A percentile compares a stretch with the other conserved stretches of the same genome.
phyloP scores from a whole-genome alignment of 2,329 filamentous ascomycete species.

The Exophiala aquamarina region DNA sequence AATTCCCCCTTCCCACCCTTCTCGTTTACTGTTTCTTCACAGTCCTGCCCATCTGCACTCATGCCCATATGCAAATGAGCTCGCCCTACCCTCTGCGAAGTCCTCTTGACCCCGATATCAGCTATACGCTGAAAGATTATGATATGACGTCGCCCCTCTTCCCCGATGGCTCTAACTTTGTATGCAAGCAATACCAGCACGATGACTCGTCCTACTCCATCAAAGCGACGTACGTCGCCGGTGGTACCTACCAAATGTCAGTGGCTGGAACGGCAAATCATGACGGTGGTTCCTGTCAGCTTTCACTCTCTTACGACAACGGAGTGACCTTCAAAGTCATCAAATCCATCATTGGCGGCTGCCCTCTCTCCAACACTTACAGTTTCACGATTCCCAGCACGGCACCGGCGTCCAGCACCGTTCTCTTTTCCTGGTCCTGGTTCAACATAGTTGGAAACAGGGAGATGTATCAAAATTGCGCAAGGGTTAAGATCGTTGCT shows the following conservation, averaged over 20 bases:
- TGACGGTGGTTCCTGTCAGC: conserved; percentile 73
- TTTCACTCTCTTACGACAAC: conserved; percentile 71
- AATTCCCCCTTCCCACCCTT: conserved; percentile 6
- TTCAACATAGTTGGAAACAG: conserved; percentile 75
- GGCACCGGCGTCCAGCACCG: conserved; percentile 57
- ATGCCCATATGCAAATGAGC: conserved; percentile 56
- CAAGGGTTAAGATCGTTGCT: conserved; percentile 61
- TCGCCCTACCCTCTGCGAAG: conserved; percentile 55
- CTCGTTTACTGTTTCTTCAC: conserved; percentile 13
- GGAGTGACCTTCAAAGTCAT: conserved; percentile 70
- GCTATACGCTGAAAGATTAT: conserved; percentile 60
- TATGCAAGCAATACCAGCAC: conserved; percentile 70
- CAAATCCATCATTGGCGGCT: conserved; percentile 61
- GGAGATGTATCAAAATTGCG: conserved; percentile 88
- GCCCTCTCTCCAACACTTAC: conserved; percentile 54
- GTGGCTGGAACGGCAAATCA: conserved; percentile 64
- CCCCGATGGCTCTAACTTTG: conserved; percentile 63
- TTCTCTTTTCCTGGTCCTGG: conserved; percentile 74
- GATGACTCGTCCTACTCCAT: conserved; percentile 46
- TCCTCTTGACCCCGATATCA: conserved; percentile 47
- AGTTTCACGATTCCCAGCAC: conserved; percentile 66
- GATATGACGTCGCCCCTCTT: conserved; percentile 68
- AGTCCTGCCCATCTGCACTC: conserved; percentile 21
- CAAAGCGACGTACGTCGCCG: conserved; percentile 63
- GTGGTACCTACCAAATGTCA: conserved; percentile 62